Evolutionary conservation across 306 rosid species (phyloP), one percentile per base, ranked within the genome.

Genomic region (Prunus campanulata): DNA sequence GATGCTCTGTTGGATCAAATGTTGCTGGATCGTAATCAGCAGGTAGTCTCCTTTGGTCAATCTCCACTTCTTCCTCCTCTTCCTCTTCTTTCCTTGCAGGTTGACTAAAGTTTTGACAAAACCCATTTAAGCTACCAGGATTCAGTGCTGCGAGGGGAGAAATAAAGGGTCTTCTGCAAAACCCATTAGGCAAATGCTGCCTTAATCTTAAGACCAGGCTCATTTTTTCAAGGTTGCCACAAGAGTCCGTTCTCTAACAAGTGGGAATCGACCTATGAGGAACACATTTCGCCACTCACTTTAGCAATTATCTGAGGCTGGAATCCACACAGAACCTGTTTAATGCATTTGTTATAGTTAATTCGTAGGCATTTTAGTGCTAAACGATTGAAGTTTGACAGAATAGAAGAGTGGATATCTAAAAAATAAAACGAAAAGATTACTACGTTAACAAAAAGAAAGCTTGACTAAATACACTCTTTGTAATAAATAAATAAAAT

Each of bases 11-110:
- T 24, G 96, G 96, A 84, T 94, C 92, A 69, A 94, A 94, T 61
- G 91, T 88, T 52, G 91, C 89, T 20, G 90, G 94, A 79, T 94
- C 96, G 42, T 90, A 94, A 86, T 94, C 96, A 78, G 97, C 89
- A 2, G 98, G 98, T 76, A 94, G 98, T 70, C 91, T 89, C 79
- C 91, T 86, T 70, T 94, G 98, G 69, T 94, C 97, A 81, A 91
- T 86, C 85, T 94, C 97, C 59, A 87, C 90, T 74, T 91, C 93
- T 25, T 93, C 96, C 71, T 90, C 91, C 11, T 86, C 91, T 30
- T 91, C 92, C 32, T 89, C 96, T 68, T 86, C 94, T 82, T 79
- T 85, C 79, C 80, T 79, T 11, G 95, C 95, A 15, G 97, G 87
- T 75, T 90, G 97, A 84, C 88, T 82, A 70, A 84, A 80, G 78